A percentile compares a stretch with the other conserved stretches of the same genome.
Conservation (phyloP, 495 filamentous ascomycete species). For the Penicillium lividum region DNA sequence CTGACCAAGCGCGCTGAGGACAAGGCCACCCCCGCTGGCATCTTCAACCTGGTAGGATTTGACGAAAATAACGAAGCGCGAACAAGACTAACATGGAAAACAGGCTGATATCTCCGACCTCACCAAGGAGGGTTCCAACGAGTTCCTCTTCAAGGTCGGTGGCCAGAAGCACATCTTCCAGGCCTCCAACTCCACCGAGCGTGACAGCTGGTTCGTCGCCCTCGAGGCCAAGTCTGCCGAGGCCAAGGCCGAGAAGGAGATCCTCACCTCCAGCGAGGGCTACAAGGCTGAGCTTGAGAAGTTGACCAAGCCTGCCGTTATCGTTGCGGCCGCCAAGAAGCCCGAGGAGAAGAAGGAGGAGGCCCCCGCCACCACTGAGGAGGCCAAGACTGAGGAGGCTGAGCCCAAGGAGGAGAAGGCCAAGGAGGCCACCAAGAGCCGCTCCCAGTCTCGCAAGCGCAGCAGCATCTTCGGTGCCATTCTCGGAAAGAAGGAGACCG, state of each 20-base stretch:
- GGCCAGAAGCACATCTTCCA: slow-evolving; percentile 92
- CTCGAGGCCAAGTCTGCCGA: slow-evolving; percentile 74
- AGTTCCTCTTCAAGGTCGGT: slow-evolving; percentile 81
- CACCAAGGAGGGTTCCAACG: slow-evolving; percentile 66
- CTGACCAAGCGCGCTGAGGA: slow-evolving; percentile 83
- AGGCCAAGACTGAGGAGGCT: slow-evolving; percentile 42
- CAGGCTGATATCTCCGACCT: slow-evolving; percentile 85
- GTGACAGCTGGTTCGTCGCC: slow-evolving; percentile 85
- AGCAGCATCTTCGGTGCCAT: slow-evolving; percentile 76
- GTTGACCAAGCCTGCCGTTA: slow-evolving; percentile 52
- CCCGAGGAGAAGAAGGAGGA: slow-evolving; percentile 50
- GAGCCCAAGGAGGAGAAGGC: slow-evolving; percentile 43
- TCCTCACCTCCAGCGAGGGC: slow-evolving; percentile 66
- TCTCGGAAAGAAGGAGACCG: slow-evolving; percentile 72
- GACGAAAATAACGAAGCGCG: not conserved
- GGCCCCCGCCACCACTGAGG: slow-evolving; percentile 35
- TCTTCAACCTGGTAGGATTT: slow-evolving; percentile 77
- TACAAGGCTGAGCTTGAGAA: slow-evolving; percentile 79
- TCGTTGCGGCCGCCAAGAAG: slow-evolving; percentile 36
- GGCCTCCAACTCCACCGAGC: slow-evolving; percentile 69
- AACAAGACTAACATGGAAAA: slow-evolving; percentile 19
- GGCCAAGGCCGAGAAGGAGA: slow-evolving; percentile 71
- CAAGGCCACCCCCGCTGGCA: slow-evolving; percentile 75
- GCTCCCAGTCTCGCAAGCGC: slow-evolving; percentile 87
- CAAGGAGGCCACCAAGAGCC: slow-evolving; percentile 56